Conservation (phyloP, 2,329 filamentous ascomycete genomes). For the Emmonsiellopsis sp. region DNA sequence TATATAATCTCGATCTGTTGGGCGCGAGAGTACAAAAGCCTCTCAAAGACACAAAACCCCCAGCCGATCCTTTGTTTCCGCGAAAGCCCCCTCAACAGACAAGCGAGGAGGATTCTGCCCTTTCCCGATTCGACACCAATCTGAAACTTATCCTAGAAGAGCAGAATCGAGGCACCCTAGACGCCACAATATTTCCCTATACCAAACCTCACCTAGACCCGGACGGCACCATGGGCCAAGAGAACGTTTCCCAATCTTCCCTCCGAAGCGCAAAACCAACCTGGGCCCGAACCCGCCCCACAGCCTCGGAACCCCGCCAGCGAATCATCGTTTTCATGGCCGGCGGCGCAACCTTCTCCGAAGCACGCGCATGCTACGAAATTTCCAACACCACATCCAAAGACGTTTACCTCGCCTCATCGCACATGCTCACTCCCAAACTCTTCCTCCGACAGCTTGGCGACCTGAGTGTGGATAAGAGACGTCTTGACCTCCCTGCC, state of each 20-base stretch:
- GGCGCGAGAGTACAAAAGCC: constrained; percentile 64
- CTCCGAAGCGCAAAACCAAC: constrained; percentile 87
- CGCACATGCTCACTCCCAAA: constrained; percentile 82
- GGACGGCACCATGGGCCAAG: constrained; percentile 33
- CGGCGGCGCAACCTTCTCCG: constrained; percentile 88
- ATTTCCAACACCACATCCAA: constrained; percentile 61
- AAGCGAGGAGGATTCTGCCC: constrained; percentile 64
- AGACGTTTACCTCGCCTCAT: constrained; percentile 81
- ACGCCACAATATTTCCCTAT: constrained; percentile 60
- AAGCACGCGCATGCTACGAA: constrained; percentile 83
- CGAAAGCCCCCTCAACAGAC: constrained; percentile 49
- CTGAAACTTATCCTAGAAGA: constrained; percentile 78
- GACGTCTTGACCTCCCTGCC: constrained; percentile 68
- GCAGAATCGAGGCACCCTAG: constrained; percentile 57
- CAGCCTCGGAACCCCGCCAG: constrained; percentile 72
- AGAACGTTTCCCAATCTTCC: constrained; percentile 57
- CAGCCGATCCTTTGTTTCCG: constrained; percentile 61
- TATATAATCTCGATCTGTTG: constrained; percentile 69
- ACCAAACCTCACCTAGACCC: constrained; percentile 56
- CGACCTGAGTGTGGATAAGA: constrained; percentile 67
- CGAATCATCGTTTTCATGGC: constrained; percentile 91
- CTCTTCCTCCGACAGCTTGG: constrained; percentile 75
- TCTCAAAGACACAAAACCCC: constrained; percentile 67
- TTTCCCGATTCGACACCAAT: constrained; percentile 79
- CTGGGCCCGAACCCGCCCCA: constrained; percentile 77